These are phyloP conservation scores for Tylopilus balloui DNA, from an alignment of 768 basidiomycete genomes.

Conservation along the genomic window DNA sequence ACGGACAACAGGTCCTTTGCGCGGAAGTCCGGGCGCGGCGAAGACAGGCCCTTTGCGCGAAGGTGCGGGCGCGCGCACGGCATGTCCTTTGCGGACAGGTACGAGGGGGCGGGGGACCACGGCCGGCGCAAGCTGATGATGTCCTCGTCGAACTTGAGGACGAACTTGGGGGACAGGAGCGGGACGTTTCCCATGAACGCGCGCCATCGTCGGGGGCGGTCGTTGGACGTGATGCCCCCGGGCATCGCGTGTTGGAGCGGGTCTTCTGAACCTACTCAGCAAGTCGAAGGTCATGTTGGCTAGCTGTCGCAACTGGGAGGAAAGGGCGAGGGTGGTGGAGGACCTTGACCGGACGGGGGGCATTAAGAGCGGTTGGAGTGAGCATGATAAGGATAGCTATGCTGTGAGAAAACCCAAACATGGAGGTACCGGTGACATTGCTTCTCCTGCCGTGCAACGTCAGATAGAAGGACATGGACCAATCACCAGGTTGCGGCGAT, in stretches of 20 bases:
- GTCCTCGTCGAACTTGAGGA: conserved; percentile 18
- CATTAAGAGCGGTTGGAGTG: conserved; percentile 26
- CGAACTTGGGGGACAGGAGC: conserved; percentile 14
- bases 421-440: conserved; percentile 20
- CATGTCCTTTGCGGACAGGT: conserved; percentile 17
- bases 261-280: conserved; percentile 23
- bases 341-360: conserved; percentile 13
- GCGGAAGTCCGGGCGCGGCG: neutral
- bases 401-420: conserved; percentile 24
- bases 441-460: conserved; percentile 26
- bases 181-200: conserved; percentile 18
- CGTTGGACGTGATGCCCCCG: conserved; percentile 15
- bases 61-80: conserved; percentile 6
- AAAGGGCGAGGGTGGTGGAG: conserved; percentile 7
- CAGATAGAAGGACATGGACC: conserved; percentile 27
- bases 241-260: conserved; percentile 13
- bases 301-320: conserved; percentile 11
- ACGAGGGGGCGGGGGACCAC: conserved; percentile 9
- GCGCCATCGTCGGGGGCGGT: conserved; percentile 14
- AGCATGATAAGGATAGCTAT: conserved; percentile 30
- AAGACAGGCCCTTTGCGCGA: neutral
- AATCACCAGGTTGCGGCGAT: conserved; percentile 27
- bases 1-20: conserved; percentile 15
- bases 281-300: conserved; percentile 26
- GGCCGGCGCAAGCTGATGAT: conserved; percentile 11